Percentiles rank a stretch among this genome's conserved stretches.
Conservation (phyloP, 2,329 filamentous ascomycete species). For the Cytospora leucostoma region DNA sequence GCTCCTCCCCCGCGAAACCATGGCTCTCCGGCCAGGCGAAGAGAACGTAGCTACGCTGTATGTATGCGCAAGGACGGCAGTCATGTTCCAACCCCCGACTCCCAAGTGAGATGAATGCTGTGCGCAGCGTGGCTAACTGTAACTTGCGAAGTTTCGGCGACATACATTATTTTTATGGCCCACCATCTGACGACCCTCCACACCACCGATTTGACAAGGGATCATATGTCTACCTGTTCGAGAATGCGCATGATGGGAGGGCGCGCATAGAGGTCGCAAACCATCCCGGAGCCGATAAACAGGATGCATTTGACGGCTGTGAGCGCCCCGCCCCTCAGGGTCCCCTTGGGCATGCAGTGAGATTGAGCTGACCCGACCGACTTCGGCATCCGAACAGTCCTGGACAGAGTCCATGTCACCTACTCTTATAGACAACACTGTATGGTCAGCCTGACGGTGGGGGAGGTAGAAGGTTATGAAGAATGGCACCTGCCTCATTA, state of each 20-base stretch:
- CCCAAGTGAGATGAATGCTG: not conserved
- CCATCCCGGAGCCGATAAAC: conserved; percentile 70
- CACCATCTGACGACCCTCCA: conserved; percentile 65
- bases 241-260: conserved; percentile 66
- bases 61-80: conserved; percentile 27
- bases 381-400: conserved; percentile 46
- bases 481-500: conserved; percentile 77
- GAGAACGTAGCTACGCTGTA: conserved; percentile 52
- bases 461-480: conserved; percentile 52
- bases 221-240: conserved; percentile 79
- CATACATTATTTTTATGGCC: conserved; percentile 75
- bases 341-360: not conserved
- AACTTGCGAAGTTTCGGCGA: conserved; percentile 65
- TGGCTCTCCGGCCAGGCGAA: conserved; percentile 49
- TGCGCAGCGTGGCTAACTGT: conserved; percentile 32
- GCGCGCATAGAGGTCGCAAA: conserved; percentile 78
- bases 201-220: conserved; percentile 80
- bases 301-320: conserved; percentile 80
- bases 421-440: conserved; percentile 77
- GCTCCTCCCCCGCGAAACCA: conserved; percentile 27
- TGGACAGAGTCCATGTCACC: conserved; percentile 64
- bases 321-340: conserved; percentile 39
- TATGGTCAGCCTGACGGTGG: conserved; percentile 67
- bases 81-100: no score
- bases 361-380: conserved; percentile 28